These are phyloP conservation scores for Magnolia kwangsiensis DNA, from an alignment of 164 flowering plant genomes.

Conservation along the genomic window DNA sequence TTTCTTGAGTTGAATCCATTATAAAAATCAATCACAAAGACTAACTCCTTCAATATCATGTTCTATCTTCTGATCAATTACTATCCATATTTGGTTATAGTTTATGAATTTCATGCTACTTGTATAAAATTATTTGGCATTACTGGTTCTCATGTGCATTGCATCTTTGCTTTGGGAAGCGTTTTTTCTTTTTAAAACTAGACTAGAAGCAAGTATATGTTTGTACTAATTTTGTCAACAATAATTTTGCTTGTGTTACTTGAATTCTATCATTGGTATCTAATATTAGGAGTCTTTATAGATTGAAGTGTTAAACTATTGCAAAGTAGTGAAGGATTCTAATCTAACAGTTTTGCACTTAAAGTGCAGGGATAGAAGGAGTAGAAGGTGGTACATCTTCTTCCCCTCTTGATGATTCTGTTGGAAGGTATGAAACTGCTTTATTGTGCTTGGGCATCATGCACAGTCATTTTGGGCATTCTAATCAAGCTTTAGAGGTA, in stretches of 20 bases:
- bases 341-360: constrained; percentile 15
- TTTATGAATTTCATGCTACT: neutral
- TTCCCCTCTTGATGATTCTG: constrained; percentile 36
- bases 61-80: no score
- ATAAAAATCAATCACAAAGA: no score
- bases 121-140: neutral
- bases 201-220: neutral
- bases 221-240: neutral
- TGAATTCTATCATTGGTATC: neutral
- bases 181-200: no score
- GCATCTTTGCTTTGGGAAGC: neutral
- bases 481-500: constrained; percentile 82
- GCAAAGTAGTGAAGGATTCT: constrained; percentile 8
- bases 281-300: neutral
- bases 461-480: constrained; percentile 95
- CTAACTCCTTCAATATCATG: no score
- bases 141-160: neutral
- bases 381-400: constrained; percentile 54
- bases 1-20: no score
- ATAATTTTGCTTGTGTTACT: neutral
- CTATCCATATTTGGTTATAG: no score
- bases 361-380: constrained; percentile 98
- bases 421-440: constrained; percentile 83
- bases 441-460: constrained; percentile 83
- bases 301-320: neutral